These are phyloP conservation scores for Lupinus albus DNA, from an alignment of 306 rosid genomes.

Conservation along the genomic window DNA sequence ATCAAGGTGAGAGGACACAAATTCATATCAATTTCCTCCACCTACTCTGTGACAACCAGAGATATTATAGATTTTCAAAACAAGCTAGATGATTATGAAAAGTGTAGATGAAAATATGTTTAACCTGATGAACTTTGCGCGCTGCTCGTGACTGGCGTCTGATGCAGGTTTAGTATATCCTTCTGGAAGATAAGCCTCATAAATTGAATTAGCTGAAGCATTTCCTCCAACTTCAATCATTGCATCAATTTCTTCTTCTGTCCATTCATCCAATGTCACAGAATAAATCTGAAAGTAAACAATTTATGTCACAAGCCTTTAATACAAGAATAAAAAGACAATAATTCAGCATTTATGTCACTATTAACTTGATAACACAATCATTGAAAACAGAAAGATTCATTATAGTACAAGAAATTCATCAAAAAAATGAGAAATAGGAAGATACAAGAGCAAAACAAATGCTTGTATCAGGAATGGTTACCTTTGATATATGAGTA, in stretches of 20 bases:
- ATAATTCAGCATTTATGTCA: slow-evolving; percentile 10
- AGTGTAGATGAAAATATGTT: slow-evolving; percentile 34
- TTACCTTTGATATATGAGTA: slow-evolving; percentile 88
- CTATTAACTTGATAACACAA: slow-evolving; percentile 19
- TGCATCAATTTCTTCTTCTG: slow-evolving; percentile 76
- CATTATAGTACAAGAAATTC: too few species aligned
- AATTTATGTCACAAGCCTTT: slow-evolving; percentile 26
- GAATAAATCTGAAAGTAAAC: slow-evolving; percentile 70
- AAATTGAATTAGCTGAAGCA: slow-evolving; percentile 82
- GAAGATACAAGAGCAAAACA: too few species aligned
- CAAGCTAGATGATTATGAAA: slow-evolving; percentile 5
- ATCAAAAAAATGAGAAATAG: too few species aligned
- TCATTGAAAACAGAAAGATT: background rate
- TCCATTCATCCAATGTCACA: slow-evolving; percentile 92
- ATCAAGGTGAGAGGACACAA: background rate
- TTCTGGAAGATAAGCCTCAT: slow-evolving; percentile 84
- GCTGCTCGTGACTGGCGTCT: slow-evolving; percentile 73
- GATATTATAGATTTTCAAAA: slow-evolving; percentile 25
- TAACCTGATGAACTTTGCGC: slow-evolving; percentile 81
- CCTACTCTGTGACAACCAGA: slow-evolving; percentile 21
- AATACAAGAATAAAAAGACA: slow-evolving; percentile 3
- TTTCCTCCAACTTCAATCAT: slow-evolving; percentile 97
- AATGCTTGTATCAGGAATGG: background rate
- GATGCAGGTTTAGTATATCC: slow-evolving; percentile 79
- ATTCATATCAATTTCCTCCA: background rate